Percentiles rank a stretch among this genome's conserved stretches.
Evolutionary conservation across 257 asterid species (phyloP).

Genomic region (Solanum chiquidenum): DNA sequence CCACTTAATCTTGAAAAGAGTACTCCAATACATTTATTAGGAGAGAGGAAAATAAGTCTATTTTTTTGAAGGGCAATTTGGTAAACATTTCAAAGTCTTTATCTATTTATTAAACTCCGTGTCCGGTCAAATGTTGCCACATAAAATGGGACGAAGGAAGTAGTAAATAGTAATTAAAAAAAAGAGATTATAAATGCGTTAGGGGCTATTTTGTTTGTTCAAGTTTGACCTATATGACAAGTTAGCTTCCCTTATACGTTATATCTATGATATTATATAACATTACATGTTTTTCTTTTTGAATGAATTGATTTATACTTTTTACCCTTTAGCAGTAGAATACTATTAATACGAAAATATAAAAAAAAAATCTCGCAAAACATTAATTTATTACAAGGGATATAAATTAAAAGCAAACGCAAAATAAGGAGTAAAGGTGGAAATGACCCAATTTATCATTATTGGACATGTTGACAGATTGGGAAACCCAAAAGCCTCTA

Average conservation of each 20-base stretch:
- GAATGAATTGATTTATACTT: not conserved
- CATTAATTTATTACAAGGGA: not conserved
- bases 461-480: not conserved
- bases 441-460: not conserved
- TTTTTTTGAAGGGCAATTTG: no score
- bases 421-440: not conserved
- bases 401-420: not conserved
- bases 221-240: not conserved
- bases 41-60: no score
- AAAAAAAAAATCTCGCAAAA: not conserved
- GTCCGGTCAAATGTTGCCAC: no score
- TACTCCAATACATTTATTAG: no score
- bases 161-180: no score
- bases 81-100: no score
- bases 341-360: not conserved
- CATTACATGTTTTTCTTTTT: not conserved
- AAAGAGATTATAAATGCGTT: not conserved
- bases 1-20: no score
- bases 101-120: no score
- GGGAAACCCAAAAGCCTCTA: not conserved
- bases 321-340: not conserved
- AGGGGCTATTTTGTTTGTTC: not conserved
- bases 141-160: no score
- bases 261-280: no score
- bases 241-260: not conserved